These are phyloP conservation scores for Exophiala calicioides DNA, from an alignment of 2,329 filamentous ascomycete genomes.

Conservation along the genomic window DNA sequence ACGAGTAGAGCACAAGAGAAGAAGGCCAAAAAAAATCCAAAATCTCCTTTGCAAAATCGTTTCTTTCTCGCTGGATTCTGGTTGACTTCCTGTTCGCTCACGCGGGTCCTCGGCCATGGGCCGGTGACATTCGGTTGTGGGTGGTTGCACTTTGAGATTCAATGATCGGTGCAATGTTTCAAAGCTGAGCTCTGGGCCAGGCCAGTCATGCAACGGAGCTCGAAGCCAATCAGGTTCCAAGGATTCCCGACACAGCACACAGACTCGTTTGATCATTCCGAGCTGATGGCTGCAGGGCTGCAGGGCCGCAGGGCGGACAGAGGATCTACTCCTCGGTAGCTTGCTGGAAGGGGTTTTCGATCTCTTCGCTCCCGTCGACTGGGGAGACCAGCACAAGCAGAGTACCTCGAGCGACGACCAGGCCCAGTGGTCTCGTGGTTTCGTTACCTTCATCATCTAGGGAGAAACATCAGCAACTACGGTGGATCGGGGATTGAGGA, in stretches of 20 bases:
- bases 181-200: background rate
- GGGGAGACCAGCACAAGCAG: slow-evolving; percentile 90
- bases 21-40: slow-evolving; percentile 9
- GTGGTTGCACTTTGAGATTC: background rate
- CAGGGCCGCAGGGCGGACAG: background rate
- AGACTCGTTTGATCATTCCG: no score
- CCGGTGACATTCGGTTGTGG: background rate
- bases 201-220: background rate
- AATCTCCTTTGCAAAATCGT: slow-evolving; percentile 10
- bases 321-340: slow-evolving; percentile 59
- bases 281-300: background rate
- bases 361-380: slow-evolving; percentile 91
- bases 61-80: background rate
- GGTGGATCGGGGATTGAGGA: no score
- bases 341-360: slow-evolving; percentile 87
- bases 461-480: no score
- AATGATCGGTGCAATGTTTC: background rate
- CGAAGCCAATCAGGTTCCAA: no score
- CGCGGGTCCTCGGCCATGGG: background rate
- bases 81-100: background rate
- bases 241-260: no score
- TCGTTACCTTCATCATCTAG: slow-evolving; percentile 92
- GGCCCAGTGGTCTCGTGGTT: slow-evolving; percentile 73
- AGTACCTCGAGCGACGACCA: slow-evolving; percentile 89
- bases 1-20: no score